A percentile compares a stretch with the other conserved stretches of the same genome.
Conservation (phyloP, 2,329 filamentous ascomycete species). For the Arthrinium puccinioides region DNA sequence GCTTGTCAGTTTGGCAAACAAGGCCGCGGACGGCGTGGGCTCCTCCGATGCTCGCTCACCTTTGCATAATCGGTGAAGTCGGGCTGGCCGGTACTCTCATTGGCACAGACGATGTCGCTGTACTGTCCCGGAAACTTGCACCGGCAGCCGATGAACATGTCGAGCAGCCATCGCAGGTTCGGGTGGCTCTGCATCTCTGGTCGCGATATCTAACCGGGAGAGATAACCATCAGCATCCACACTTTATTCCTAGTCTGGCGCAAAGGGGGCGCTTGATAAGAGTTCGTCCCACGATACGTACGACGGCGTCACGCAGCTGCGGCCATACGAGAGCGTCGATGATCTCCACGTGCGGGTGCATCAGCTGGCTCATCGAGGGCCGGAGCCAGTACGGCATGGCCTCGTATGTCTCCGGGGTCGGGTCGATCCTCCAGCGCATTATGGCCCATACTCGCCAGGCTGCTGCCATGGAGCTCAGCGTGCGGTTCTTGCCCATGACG, state of each 20-base stretch:
- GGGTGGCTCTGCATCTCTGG: not conserved
- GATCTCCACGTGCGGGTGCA: slow-evolving; percentile 1
- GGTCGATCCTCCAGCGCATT: slow-evolving; percentile 1
- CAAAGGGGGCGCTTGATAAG: too few relatives aligned
- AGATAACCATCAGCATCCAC: too few relatives aligned
- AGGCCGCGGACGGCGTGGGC: too few relatives aligned
- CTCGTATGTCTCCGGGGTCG: not conserved
- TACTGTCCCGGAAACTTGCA: not conserved
- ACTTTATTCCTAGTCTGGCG: too few relatives aligned
- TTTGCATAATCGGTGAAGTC: not conserved
- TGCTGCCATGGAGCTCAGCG: not conserved
- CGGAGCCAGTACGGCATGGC: slow-evolving; percentile 1
- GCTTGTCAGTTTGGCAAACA: too few relatives aligned
- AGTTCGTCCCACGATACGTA: too few relatives aligned
- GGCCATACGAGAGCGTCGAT: not conserved
- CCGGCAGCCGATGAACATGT: not conserved
- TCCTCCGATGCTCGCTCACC: too few relatives aligned
- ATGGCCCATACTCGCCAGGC: slow-evolving; percentile 1
- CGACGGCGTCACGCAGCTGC: not conserved
- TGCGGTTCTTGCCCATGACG: not conserved
- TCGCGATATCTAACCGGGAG: not conserved
- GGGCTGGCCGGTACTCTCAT: not conserved
- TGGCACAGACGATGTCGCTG: not conserved
- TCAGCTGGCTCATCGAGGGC: not conserved
- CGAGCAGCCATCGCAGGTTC: not conserved